Conservation (phyloP, 2,329 filamentous ascomycete genomes). For the Nigrospora sphaerica region DNA sequence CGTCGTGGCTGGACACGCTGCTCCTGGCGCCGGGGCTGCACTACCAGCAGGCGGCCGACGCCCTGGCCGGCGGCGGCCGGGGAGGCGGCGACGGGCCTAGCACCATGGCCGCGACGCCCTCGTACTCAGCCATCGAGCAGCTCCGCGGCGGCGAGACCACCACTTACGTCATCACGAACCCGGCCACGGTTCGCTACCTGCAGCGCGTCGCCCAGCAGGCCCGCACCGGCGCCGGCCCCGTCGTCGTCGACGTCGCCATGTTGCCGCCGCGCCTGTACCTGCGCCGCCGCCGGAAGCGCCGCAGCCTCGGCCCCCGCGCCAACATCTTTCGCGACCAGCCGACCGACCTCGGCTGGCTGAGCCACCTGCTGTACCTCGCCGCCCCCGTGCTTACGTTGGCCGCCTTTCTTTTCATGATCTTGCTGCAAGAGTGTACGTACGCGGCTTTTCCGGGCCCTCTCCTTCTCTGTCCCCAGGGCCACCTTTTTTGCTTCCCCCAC, state of each 20-base stretch:
- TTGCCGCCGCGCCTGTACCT: constrained; percentile 33
- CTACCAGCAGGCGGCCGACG: constrained; percentile 49
- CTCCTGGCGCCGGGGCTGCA: constrained; percentile 55
- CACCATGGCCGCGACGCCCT: constrained; percentile 16
- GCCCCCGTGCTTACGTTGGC: constrained; percentile 38
- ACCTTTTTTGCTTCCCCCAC: no score
- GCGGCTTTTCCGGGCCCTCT: neutral
- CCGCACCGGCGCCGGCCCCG: constrained; percentile 25
- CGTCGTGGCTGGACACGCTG: constrained; percentile 48
- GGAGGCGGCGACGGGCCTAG: neutral
- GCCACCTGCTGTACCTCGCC: constrained; percentile 40
- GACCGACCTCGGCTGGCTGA: constrained; percentile 35
- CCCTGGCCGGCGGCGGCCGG: constrained; percentile 30
- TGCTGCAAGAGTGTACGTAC: constrained; percentile 38
- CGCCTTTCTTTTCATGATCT: constrained; percentile 34
- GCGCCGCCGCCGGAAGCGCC: constrained; percentile 14
- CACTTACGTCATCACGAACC: constrained; percentile 35
- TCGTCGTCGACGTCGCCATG: constrained; percentile 51
- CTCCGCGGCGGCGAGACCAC: constrained; percentile 18
- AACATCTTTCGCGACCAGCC: constrained; percentile 21
- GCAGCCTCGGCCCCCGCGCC: constrained; percentile 13
- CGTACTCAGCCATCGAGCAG: constrained; percentile 31
- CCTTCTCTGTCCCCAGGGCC: no score
- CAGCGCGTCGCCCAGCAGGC: constrained; percentile 50
- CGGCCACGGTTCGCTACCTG: constrained; percentile 46